Conservation (phyloP, 768 basidiomycete genomes). For the Hysterangium stoloniferum region DNA sequence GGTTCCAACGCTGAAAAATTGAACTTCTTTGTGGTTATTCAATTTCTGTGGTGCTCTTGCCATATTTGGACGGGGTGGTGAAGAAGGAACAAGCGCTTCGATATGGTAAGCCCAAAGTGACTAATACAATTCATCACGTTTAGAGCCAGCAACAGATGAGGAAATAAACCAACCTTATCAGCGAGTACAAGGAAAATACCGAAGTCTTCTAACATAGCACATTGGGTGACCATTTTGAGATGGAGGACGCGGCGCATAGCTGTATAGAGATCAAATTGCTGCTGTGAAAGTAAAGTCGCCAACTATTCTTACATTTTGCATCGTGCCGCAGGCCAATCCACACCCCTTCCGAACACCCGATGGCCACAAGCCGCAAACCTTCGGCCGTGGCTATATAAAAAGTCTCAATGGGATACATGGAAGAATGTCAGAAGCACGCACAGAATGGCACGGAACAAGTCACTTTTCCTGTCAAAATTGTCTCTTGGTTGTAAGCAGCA, state of each 20-base stretch:
- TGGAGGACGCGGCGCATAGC: slow-evolving; percentile 92
- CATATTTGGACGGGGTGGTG: slow-evolving; percentile 55
- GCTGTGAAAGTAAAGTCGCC: neutral
- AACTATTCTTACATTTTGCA: slow-evolving; percentile 55
- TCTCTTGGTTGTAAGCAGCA: slow-evolving; percentile 63
- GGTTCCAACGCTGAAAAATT: slow-evolving; percentile 91
- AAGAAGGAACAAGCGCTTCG: slow-evolving; percentile 90
- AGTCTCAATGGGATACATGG: slow-evolving; percentile 4
- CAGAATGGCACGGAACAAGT: slow-evolving; percentile 95
- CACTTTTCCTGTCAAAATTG: slow-evolving; percentile 71
- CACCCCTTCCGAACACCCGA: slow-evolving; percentile 92
- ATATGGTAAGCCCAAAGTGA: slow-evolving; percentile 91
- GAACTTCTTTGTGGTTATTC: slow-evolving; percentile 85
- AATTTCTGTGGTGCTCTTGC: slow-evolving; percentile 84
- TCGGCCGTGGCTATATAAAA: slow-evolving; percentile 61
- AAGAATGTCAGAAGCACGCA: slow-evolving; percentile 19
- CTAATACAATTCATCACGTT: slow-evolving; percentile 26
- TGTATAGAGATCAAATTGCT: slow-evolving; percentile 22
- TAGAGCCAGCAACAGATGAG: neutral
- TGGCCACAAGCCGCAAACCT: slow-evolving; percentile 78
- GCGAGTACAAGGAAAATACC: slow-evolving; percentile 94
- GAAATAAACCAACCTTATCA: slow-evolving; percentile 56
- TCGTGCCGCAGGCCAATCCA: slow-evolving; percentile 93
- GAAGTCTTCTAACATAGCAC: slow-evolving; percentile 93
- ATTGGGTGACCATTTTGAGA: slow-evolving; percentile 88